A percentile compares a stretch with the other conserved stretches of the same genome.
Evolutionary conservation across 2,329 filamentous ascomycete genomes (phyloP).

Genomic region (Nakataea oryzae): DNA sequence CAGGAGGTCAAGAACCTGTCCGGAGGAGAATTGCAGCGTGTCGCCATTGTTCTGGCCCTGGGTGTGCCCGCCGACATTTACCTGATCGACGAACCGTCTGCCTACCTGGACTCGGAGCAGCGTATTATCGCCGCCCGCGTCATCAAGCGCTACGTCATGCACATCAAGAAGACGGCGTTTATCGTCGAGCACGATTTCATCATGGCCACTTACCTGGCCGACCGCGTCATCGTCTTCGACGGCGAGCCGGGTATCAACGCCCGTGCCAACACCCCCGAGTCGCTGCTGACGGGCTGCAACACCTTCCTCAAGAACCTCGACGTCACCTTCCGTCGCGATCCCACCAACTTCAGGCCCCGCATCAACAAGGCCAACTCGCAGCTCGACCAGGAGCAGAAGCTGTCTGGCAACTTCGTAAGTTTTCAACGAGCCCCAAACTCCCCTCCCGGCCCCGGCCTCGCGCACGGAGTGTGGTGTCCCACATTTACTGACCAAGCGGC

Average conservation of each 20-base stretch:
- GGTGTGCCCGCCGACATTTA: constrained; percentile 96
- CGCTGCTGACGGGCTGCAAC: constrained; percentile 91
- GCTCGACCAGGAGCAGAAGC: constrained; percentile 95
- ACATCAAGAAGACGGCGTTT: constrained; percentile 98
- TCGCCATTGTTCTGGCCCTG: constrained; percentile 93
- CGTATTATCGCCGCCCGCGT: constrained; percentile 95
- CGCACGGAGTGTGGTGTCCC: neutral
- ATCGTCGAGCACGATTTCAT: constrained; percentile 99
- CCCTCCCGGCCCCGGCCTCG: neutral
- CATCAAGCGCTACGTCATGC: constrained; percentile 99
- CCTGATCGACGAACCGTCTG: constrained; percentile 93
- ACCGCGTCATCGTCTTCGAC: constrained; percentile 97
- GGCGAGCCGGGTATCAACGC: constrained; percentile 82
- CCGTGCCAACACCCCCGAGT: constrained; percentile 83
- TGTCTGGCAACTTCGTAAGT: constrained; percentile 81
- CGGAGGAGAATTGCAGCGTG: constrained; percentile 98
- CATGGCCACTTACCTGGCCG: constrained; percentile 67
- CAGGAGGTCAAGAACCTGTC: constrained; percentile 99
- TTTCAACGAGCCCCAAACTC: neutral
- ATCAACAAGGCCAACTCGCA: constrained; percentile 98
- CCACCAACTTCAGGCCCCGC: constrained; percentile 88
- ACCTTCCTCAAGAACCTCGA: constrained; percentile 92
- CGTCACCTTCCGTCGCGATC: constrained; percentile 96
- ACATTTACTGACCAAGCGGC: constrained; percentile 3
- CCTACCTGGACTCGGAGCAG: constrained; percentile 97